These are phyloP conservation scores for Amauroascus niger DNA, from an alignment of 2,329 filamentous ascomycete species.

Conservation along the genomic window DNA sequence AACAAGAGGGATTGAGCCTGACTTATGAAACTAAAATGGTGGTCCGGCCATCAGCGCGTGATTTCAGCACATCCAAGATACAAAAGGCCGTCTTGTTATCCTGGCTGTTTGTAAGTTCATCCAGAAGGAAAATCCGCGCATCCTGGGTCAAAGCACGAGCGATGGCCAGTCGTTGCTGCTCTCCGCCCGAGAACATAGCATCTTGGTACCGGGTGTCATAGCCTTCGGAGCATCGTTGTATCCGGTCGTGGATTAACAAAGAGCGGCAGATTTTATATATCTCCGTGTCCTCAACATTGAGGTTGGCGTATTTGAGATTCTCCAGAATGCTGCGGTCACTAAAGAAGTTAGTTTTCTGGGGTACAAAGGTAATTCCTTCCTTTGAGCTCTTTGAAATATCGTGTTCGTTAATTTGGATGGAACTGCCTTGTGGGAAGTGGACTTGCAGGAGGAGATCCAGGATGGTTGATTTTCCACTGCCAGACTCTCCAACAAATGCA, in stretches of 20 bases:
- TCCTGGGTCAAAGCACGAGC: conserved; percentile 6
- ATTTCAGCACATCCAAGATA: conserved; percentile 9
- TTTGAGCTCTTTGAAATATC: not conserved
- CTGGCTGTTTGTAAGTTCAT: conserved; percentile 13
- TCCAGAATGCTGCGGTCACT: conserved; percentile 47
- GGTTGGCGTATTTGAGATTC: conserved; percentile 44
- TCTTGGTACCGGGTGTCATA: conserved; percentile 37
- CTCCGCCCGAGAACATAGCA: conserved; percentile 12
- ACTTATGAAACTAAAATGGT: conserved; percentile 8
- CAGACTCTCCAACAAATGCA: conserved; percentile 52
- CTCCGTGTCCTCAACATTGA: conserved; percentile 41
- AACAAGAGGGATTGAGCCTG: not conserved
- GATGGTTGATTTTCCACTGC: conserved; percentile 51
- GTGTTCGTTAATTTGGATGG: conserved; percentile 45
- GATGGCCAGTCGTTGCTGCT: conserved; percentile 21
- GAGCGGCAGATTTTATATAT: conserved; percentile 45
- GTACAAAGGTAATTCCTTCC: conserved; percentile 43
- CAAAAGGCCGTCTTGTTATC: conserved; percentile 9
- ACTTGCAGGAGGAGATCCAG: conserved; percentile 39
- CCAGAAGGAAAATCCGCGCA: conserved; percentile 9
- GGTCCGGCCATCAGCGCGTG: not conserved
- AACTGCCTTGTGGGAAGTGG: conserved; percentile 48
- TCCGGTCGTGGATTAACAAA: conserved; percentile 48
- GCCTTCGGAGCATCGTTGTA: conserved; percentile 45
- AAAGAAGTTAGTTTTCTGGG: conserved; percentile 48